Percentiles rank a stretch among this genome's conserved stretches.
Evolutionary conservation across 2,329 filamentous ascomycete genomes (phyloP).

Genomic region (Calonectria hawksworthii): DNA sequence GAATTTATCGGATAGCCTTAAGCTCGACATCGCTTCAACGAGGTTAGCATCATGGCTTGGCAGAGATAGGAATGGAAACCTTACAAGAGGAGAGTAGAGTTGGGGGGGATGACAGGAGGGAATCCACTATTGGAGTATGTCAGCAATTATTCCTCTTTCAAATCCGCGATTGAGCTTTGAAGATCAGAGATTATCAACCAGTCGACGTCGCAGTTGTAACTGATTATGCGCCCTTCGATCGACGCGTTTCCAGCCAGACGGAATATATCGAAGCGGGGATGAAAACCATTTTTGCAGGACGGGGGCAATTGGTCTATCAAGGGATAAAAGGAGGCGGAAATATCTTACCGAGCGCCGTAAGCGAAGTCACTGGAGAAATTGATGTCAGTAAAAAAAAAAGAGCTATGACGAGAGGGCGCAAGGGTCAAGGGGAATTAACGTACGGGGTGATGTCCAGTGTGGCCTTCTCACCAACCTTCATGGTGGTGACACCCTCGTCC

Average conservation of each 20-base stretch:
- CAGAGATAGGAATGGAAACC: conserved; percentile 47
- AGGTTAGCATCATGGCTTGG: conserved; percentile 18
- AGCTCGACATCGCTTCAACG: conserved; percentile 76
- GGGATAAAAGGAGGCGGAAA: conserved; percentile 21
- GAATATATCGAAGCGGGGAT: background rate
- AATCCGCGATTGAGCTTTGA: background rate
- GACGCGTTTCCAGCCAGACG: background rate
- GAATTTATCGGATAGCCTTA: conserved; percentile 69
- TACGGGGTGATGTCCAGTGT: conserved; percentile 80
- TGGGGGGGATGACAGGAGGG: conserved; percentile 80
- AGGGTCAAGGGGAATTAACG: background rate
- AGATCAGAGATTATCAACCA: background rate
- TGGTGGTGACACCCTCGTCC: conserved; percentile 87
- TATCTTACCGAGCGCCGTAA: conserved; percentile 72
- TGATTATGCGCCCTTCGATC: background rate
- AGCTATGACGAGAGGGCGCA: no score
- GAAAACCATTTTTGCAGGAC: conserved; percentile 62
- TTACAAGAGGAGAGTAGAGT: conserved; percentile 87
- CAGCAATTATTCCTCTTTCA: conserved; percentile 16
- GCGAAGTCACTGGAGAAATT: conserved; percentile 68
- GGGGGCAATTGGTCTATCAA: conserved; percentile 21
- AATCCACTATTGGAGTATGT: conserved; percentile 73
- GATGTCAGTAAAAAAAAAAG: conserved; percentile 34
- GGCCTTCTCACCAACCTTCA: conserved; percentile 93
- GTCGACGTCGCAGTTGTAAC: background rate